phyloP scores from a whole-genome alignment of 2,329 filamentous ascomycete genomes.

The Colletotrichum abscissum region DNA sequence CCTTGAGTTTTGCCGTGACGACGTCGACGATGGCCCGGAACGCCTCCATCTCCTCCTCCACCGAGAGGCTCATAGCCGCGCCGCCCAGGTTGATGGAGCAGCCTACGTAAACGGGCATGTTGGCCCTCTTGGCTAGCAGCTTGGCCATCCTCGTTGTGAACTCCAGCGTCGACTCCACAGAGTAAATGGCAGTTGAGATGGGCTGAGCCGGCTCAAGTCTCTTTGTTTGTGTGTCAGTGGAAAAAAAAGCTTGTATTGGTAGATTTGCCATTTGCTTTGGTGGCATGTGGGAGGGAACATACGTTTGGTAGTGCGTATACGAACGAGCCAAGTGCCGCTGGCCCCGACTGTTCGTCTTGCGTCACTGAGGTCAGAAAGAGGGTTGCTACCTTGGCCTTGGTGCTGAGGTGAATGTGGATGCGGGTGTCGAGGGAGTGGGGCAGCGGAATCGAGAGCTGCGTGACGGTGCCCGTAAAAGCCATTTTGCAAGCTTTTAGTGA shows the following conservation, averaged over 20 bases:
- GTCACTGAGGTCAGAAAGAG: conserved; percentile 71
- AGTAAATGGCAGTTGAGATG: conserved; percentile 83
- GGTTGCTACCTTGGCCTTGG: conserved; percentile 67
- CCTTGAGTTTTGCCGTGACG: conserved; percentile 66
- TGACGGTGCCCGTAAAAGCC: conserved; percentile 38
- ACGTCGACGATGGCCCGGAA: conserved; percentile 80
- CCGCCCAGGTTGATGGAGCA: conserved; percentile 85
- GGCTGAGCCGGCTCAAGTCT: conserved; percentile 68
- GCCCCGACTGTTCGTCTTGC: conserved; percentile 60
- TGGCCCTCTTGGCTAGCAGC: conserved; percentile 78
- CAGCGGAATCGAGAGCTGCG: conserved; percentile 68
- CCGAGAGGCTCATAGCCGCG: conserved; percentile 79
- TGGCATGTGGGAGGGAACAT: conserved; percentile 40
- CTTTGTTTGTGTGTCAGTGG: conserved; percentile 44
- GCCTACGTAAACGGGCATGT: conserved; percentile 87
- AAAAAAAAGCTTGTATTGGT: background rate
- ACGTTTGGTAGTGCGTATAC: conserved; percentile 96
- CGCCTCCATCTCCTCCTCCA: conserved; percentile 95
- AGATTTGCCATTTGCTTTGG: background rate
- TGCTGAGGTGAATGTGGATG: conserved; percentile 70
- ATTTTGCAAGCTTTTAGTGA: background rate
- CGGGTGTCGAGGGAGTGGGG: conserved; percentile 70
- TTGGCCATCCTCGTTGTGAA: conserved; percentile 89
- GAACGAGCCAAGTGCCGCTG: conserved; percentile 82
- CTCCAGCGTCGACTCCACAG: conserved; percentile 80